Evolutionary conservation across 768 basidiomycete genomes (phyloP).

Genomic region (Lactifluus piperatus): DNA sequence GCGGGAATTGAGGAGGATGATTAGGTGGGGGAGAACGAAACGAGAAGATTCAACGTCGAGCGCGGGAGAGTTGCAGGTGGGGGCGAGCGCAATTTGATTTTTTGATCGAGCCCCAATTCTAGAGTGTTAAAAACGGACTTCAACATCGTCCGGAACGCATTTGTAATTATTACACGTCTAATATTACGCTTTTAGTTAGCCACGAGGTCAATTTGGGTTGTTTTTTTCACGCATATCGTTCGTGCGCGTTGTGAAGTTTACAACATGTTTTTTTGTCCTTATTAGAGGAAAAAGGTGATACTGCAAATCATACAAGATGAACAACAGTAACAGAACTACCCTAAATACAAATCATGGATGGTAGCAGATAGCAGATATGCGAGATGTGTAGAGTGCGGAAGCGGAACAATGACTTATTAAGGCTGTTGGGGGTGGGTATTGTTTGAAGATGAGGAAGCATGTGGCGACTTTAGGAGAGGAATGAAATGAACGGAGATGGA

Average conservation of each 20-base stretch:
- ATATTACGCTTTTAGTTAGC: neutral
- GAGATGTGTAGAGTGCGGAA: neutral
- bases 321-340: neutral
- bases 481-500: neutral
- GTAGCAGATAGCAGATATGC: neutral
- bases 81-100: neutral
- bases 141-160: conserved; percentile 19
- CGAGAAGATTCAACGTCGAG: conserved; percentile 20
- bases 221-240: neutral
- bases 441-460: neutral
- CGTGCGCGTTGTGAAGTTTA: neutral
- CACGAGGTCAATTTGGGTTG: neutral
- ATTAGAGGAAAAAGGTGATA: neutral
- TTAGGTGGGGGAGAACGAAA: conserved; percentile 5
- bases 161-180: neutral
- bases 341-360: neutral
- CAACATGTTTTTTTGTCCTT: neutral
- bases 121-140: conserved; percentile 17
- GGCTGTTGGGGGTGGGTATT: too few relatives aligned
- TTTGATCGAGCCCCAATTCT: neutral
- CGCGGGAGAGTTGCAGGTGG: neutral
- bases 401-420: neutral
- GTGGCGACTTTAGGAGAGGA: neutral
- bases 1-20: conserved; percentile 54
- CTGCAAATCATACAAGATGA: neutral